Evolutionary conservation across 2,329 filamentous ascomycete species (phyloP), one percentile per base, ranked within the genome.

Genomic region (Metarhizium robertsii): DNA sequence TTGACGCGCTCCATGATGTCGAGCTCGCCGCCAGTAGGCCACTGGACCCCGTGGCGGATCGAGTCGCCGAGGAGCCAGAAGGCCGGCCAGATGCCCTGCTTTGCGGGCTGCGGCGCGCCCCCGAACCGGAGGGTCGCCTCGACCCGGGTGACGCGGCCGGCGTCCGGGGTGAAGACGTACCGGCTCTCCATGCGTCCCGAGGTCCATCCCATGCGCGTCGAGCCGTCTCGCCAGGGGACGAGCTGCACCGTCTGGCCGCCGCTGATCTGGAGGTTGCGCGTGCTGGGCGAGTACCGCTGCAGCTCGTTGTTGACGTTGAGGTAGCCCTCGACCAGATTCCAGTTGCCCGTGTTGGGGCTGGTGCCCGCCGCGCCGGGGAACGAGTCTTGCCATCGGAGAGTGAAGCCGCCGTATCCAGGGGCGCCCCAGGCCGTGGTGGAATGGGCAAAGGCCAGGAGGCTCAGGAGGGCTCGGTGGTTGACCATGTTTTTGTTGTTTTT

Each of bases 1-100:
- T 81, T 79, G 61, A 81, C 67, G 55, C 74, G 75, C 71, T 83
- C 80, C 64, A 83, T 71, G 61, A 83, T 76, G 64, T 83, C 80
- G 52, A 83, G 69, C 71, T 83, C 80, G 58, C 80, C 80, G 56
- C 76, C 78, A 8, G 57, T 53, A 0, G 80, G 80, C 80, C 80
- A 83, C 14, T 61, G 40, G 1, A 70, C 73, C 8, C 77, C 78
- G 48, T 73, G 68, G 30, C 76, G 74, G 54, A 77, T 69, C 11
- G 73, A 65, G 52, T 80, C 72, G 45, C 80, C 79, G 16, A 83
- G 70, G 58, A 81, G 69, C 79, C 79, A 83, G 61, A 82, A 82
- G 0, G 80, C 80, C 0, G 80, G 79, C 80, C 79, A 83, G 52
- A 83, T 70, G 4, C 80, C 80, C 60, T 80, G 71, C 66, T 80